Conservation (phyloP, 2,329 filamentous ascomycete species). For the Neonectria coccinea region DNA sequence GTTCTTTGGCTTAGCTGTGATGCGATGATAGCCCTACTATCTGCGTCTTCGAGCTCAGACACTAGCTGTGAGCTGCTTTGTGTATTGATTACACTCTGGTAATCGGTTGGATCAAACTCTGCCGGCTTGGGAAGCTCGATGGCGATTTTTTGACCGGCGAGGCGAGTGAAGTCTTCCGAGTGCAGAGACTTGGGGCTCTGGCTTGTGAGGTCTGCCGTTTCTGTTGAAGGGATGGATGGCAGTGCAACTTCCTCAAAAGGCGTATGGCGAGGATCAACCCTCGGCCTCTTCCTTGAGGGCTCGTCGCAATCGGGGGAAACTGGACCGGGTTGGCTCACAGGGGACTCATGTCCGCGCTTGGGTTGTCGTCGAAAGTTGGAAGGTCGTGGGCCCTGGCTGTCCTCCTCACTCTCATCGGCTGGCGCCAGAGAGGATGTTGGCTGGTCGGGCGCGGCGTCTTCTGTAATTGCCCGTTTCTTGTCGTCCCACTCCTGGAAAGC, state of each 20-base stretch:
- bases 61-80: slow-evolving; percentile 47
- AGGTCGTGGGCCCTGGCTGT: slow-evolving; percentile 45
- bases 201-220: slow-evolving; percentile 40
- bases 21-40: slow-evolving; percentile 47
- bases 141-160: slow-evolving; percentile 37
- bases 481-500: slow-evolving; percentile 51
- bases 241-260: slow-evolving; percentile 48
- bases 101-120: slow-evolving; percentile 52
- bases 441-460: slow-evolving; percentile 11
- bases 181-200: slow-evolving; percentile 34
- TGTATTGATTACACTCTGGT: slow-evolving; percentile 48
- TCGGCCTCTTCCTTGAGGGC: slow-evolving; percentile 39
- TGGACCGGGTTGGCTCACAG: slow-evolving; percentile 28
- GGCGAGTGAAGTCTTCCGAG: slow-evolving; percentile 23
- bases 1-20: slow-evolving; percentile 51
- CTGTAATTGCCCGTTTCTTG: slow-evolving; percentile 33
- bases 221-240: slow-evolving; percentile 45
- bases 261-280: slow-evolving; percentile 37
- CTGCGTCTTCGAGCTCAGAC: slow-evolving; percentile 52
- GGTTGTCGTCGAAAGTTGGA: slow-evolving; percentile 44
- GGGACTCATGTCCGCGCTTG: slow-evolving; percentile 31
- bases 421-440: slow-evolving; percentile 10
- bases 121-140: slow-evolving; percentile 49
- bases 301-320: slow-evolving; percentile 30
- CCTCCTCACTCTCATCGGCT: slow-evolving; percentile 27